Evolutionary conservation across 2,329 filamentous ascomycete species (phyloP).

Genomic region (Herpotrichia juniperi): DNA sequence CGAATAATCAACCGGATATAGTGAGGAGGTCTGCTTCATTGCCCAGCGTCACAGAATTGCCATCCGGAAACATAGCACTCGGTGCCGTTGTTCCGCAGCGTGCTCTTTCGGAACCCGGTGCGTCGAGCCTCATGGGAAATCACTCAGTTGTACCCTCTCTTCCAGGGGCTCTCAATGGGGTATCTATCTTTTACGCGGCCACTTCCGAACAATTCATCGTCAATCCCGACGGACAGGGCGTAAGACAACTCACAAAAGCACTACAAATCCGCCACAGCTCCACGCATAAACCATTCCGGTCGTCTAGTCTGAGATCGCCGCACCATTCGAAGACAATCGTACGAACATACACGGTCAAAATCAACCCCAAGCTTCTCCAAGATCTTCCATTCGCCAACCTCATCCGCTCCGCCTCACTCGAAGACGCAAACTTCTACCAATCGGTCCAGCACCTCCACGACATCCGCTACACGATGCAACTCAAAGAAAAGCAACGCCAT

Average conservation of each 20-base stretch:
- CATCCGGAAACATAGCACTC: too few species aligned
- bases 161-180: too few species aligned
- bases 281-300: neutral
- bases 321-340: neutral
- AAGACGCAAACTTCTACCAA: neutral
- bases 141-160: too few species aligned
- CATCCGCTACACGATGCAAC: neutral
- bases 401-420: neutral
- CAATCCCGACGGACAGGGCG: neutral
- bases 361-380: neutral
- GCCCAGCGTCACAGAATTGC: too few species aligned
- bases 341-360: neutral
- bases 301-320: neutral
- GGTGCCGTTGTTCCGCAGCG: too few species aligned
- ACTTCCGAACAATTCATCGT: neutral
- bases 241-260: neutral
- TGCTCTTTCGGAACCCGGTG: too few species aligned
- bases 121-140: too few species aligned
- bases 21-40: too few species aligned
- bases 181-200: neutral
- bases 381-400: neutral
- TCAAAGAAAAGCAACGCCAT: neutral
- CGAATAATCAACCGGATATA: too few species aligned
- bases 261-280: neutral
- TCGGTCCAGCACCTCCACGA: neutral